A percentile compares a stretch with the other conserved stretches of the same genome.
phyloP scores from a whole-genome alignment of 768 basidiomycete genomes.

The Tephrocybe sp. region DNA sequence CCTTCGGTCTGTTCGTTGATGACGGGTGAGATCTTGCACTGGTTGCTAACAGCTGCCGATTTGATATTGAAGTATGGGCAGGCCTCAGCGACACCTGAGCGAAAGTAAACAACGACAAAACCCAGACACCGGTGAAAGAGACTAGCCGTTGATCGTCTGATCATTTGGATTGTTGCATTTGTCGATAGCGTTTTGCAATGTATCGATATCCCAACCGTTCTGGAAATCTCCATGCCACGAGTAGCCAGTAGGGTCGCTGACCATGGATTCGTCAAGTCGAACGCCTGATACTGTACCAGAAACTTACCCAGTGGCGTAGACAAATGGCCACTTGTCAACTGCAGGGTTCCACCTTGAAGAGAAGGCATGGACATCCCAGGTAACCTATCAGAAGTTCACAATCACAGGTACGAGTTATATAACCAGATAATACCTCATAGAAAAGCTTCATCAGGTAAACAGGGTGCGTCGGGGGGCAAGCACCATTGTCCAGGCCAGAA shows the following conservation, averaged over 20 bases:
- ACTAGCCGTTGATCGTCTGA: slow-evolving; percentile 27
- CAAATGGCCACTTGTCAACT: slow-evolving; percentile 39
- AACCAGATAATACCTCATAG: background rate
- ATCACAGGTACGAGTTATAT: background rate
- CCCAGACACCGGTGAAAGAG: background rate
- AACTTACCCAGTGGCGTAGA: slow-evolving; percentile 42
- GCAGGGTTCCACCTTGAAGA: slow-evolving; percentile 34
- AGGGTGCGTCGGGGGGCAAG: slow-evolving; percentile 35
- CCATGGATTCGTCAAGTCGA: background rate
- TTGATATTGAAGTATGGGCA: slow-evolving; percentile 38
- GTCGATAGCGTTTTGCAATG: slow-evolving; percentile 48
- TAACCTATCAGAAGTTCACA: slow-evolving; percentile 25
- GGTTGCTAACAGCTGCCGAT: slow-evolving; percentile 21
- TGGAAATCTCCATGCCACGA: slow-evolving; percentile 49
- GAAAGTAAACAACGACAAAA: background rate
- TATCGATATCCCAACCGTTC: slow-evolving; percentile 50
- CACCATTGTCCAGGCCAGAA: slow-evolving; percentile 36
- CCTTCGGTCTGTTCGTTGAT: slow-evolving; percentile 29
- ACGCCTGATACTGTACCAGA: background rate
- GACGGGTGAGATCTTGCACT: slow-evolving; percentile 32
- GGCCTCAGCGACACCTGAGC: slow-evolving; percentile 33
- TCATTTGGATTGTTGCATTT: slow-evolving; percentile 40
- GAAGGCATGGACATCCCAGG: slow-evolving; percentile 37
- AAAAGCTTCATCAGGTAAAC: slow-evolving; percentile 17
- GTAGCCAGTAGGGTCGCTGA: slow-evolving; percentile 52